phyloP scores from a whole-genome alignment of 306 rosid species.

The Pterocarpus macrocarpus region DNA sequence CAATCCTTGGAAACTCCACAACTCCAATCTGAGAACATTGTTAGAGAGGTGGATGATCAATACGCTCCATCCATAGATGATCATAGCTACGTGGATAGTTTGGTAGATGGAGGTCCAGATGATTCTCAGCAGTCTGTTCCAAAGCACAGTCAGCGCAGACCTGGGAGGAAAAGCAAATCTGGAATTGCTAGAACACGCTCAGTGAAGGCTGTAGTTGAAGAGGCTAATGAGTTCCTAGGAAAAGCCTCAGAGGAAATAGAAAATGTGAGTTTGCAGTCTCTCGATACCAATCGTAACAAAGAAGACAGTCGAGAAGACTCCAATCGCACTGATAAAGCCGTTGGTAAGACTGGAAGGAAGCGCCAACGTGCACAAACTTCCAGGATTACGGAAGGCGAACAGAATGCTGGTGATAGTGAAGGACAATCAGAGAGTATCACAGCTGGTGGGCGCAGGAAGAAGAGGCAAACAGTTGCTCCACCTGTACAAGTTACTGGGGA shows the following conservation, averaged over 20 bases:
- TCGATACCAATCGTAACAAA: constrained; percentile 44
- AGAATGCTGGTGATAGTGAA: constrained; percentile 72
- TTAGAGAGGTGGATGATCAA: constrained; percentile 53
- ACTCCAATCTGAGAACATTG: constrained; percentile 47
- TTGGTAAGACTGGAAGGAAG: constrained; percentile 61
- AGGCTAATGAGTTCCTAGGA: constrained; percentile 74
- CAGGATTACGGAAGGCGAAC: constrained; percentile 64
- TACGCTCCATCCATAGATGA: constrained; percentile 59
- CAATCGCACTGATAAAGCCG: constrained; percentile 49
- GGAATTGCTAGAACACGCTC: constrained; percentile 74
- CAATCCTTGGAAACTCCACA: constrained; percentile 46
- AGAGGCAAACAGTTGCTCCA: constrained; percentile 60
- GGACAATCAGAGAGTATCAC: constrained; percentile 78
- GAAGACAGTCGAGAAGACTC: constrained; percentile 68
- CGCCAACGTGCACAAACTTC: constrained; percentile 64
- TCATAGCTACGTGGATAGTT: constrained; percentile 64
- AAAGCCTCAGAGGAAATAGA: constrained; percentile 57
- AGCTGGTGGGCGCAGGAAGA: constrained; percentile 74
- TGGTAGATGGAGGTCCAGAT: constrained; percentile 65
- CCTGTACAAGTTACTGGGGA: constrained; percentile 63
- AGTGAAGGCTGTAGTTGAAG: constrained; percentile 80
- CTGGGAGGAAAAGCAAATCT: constrained; percentile 58
- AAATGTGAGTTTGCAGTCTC: constrained; percentile 52
- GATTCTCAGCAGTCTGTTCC: constrained; percentile 79
- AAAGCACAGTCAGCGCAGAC: constrained; percentile 54